Base-by-base conservation (phyloP, 495 filamentous ascomycete genomes). In the Penicillium nucicola region DNA sequence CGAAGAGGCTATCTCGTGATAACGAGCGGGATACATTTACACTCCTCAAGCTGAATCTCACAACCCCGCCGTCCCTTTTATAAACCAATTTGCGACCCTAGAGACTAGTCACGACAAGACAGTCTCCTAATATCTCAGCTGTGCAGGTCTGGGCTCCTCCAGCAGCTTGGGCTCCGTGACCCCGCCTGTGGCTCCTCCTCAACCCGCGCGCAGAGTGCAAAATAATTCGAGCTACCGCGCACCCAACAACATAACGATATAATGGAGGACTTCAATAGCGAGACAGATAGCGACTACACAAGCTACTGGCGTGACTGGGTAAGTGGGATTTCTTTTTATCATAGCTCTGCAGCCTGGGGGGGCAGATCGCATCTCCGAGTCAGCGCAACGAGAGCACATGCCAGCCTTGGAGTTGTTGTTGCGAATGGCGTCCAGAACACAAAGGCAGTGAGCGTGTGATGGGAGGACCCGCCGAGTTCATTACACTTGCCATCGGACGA, bases 221-320 rank as follows among this genome's bases (percentile, higher is more conserved):
- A 52, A 46, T 14, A 33, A 43, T 22, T 33, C 50, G 37, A 41
- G 33, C 45, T 39, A 30, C 47, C 34, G 15, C 18, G 28, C 18
- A 41, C 12, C 25, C 11, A 37, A 28, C n/a, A 35, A 38, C 9
- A 8, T 19, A 28, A 30, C 47, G 60, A 48, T 22, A 70, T 62
- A 45, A 87, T 98, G 93, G 93, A 97, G 65, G 93, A 97, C 68
- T 97, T 92, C 68, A 92, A 86, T 53, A 96, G 91, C 61, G 93
- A 98, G 67, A 95, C 95, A 12, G 93, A 98, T 66, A 96, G 92
- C 71, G 95, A 97, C 67, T 98, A 97, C 69, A 96, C 93, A 28
- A 96, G 90, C 71, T 98, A 98, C 74, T 98, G 93, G 93, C 79
- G 93, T 70, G 93, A 98, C 74, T 98, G 93, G 93, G 92, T 96